Conservation (phyloP, 192 early-diverging fungal genomes). For the Lobosporangium transversale region DNA sequence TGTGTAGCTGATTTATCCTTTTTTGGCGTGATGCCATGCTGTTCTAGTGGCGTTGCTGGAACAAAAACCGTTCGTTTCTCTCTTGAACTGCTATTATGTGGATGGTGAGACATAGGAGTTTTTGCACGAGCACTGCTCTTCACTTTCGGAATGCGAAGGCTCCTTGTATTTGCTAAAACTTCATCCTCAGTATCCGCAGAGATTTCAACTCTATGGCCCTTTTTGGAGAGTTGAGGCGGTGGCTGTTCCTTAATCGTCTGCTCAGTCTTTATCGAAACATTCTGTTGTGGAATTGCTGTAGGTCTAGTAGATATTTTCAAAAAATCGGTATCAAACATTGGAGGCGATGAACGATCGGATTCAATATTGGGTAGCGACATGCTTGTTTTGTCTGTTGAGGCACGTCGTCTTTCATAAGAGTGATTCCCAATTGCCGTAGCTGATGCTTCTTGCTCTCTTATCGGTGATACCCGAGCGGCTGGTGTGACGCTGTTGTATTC, state of each 20-base stretch:
- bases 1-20: background rate
- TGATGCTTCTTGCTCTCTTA: background rate
- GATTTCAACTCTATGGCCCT: too few species aligned
- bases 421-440: too few species aligned
- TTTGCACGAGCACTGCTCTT: too few species aligned
- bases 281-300: too few species aligned
- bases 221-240: too few species aligned
- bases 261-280: too few species aligned
- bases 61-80: conserved; percentile 6
- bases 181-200: too few species aligned
- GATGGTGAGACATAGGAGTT: too few species aligned
- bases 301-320: background rate
- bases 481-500: conserved; percentile 7
- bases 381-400: background rate
- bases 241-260: too few species aligned
- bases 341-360: conserved; percentile 42
- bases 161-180: background rate
- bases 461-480: background rate
- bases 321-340: conserved; percentile 36
- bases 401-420: background rate
- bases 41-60: conserved; percentile 21
- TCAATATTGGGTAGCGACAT: background rate
- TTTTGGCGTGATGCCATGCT: conserved; percentile 12
- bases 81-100: background rate
- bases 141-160: background rate